A percentile compares a stretch with the other conserved stretches of the same genome.
Evolutionary conservation across 805 yeast species (phyloP).

Genomic region (Starmerella potacharoeniae): DNA sequence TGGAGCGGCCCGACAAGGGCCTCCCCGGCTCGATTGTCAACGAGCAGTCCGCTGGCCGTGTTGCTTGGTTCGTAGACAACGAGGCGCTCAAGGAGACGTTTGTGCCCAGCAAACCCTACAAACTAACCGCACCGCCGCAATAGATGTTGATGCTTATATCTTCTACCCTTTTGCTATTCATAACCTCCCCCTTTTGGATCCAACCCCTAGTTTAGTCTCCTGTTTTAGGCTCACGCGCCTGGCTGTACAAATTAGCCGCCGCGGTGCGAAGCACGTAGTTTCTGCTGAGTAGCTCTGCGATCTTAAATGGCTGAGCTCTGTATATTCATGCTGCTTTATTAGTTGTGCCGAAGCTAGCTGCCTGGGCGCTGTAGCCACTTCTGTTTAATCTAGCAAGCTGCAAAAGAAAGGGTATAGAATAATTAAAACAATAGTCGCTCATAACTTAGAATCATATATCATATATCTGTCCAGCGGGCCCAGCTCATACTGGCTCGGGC

Average conservation of each 20-base stretch:
- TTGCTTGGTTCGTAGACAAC: slow-evolving; percentile 94
- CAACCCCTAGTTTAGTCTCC: too few relatives aligned
- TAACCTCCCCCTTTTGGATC: too few relatives aligned
- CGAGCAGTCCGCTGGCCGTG: slow-evolving; percentile 94
- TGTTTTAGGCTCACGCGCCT: too few relatives aligned
- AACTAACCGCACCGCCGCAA: slow-evolving; percentile 35
- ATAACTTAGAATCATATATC: not conserved
- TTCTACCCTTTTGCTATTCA: not conserved
- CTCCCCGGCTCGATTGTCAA: slow-evolving; percentile 87
- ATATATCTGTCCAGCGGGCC: not conserved
- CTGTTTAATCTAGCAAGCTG: too few relatives aligned
- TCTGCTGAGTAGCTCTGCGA: too few relatives aligned
- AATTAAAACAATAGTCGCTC: not conserved
- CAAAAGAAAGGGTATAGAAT: too few relatives aligned
- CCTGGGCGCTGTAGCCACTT: not conserved
- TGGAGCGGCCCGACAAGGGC: slow-evolving; percentile 96
- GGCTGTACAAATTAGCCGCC: too few relatives aligned
- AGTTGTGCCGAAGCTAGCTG: too few relatives aligned
- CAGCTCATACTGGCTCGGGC: slow-evolving; percentile 43
- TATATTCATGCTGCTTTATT: too few relatives aligned
- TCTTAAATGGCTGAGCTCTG: too few relatives aligned
- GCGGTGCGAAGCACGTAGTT: too few relatives aligned
- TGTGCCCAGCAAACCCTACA: slow-evolving; percentile 60
- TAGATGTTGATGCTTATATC: not conserved
- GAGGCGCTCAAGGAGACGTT: slow-evolving; percentile 77